Evolutionary conservation across 1,284 basidiomycete species (phyloP).

Genomic region (Trametes sp.): DNA sequence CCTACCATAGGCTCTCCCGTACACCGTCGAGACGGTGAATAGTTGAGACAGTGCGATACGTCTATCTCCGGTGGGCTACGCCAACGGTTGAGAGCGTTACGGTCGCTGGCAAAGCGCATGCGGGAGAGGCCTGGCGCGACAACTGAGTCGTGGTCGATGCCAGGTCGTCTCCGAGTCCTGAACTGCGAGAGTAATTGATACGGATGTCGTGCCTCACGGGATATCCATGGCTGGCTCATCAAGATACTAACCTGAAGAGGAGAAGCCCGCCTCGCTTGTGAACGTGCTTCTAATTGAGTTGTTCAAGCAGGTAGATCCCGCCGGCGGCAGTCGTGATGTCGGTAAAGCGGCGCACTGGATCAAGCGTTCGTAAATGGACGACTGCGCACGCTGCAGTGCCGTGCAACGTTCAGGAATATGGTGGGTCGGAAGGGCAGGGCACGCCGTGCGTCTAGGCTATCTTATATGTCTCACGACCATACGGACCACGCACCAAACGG

Average conservation of each 20-base stretch:
- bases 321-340: no score
- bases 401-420: no score
- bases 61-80: neutral
- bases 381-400: neutral
- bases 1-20: neutral
- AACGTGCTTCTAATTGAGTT: no score
- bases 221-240: neutral
- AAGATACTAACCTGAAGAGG: neutral
- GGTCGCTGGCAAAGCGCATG: neutral
- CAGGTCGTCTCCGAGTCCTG: neutral
- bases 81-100: neutral
- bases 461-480: conserved; percentile 8
- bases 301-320: no score
- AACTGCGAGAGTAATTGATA: neutral
- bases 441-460: neutral
- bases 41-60: neutral
- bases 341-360: no score
- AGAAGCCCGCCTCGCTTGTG: no score
- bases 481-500: neutral
- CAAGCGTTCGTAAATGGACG: no score
- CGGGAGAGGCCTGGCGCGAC: neutral
- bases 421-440: neutral
- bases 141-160: neutral
- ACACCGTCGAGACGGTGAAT: neutral
- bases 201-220: neutral